Percentiles rank a stretch among this genome's conserved stretches.
phyloP scores from a whole-genome alignment of 257 asterid genomes.

The Solanum virginianum region DNA sequence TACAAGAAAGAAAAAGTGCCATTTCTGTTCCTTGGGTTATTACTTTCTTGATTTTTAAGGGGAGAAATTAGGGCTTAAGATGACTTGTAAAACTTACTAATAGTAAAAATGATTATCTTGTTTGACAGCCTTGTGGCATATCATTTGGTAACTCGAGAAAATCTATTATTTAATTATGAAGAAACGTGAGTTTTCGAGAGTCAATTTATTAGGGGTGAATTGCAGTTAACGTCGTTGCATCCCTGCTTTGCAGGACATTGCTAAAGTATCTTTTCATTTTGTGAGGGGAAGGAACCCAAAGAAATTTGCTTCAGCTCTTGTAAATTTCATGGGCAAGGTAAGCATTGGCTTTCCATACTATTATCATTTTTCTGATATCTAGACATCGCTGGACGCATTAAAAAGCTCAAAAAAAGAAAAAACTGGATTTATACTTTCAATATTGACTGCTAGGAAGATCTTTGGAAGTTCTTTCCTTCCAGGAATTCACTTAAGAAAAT shows the following conservation, averaged over 20 bases:
- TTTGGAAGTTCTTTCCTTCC: background rate
- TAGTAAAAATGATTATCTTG: background rate
- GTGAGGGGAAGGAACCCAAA: slow-evolving; percentile 76
- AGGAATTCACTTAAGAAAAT: background rate
- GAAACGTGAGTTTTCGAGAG: background rate
- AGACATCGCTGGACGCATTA: background rate
- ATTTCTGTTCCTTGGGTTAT: background rate
- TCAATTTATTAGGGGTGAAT: background rate
- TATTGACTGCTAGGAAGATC: background rate
- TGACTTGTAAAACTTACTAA: background rate
- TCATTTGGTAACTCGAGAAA: background rate
- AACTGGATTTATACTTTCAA: background rate
- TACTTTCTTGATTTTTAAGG: background rate
- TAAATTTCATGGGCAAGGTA: slow-evolving; percentile 96
- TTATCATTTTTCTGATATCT: background rate
- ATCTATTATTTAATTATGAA: background rate
- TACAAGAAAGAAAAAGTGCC: background rate
- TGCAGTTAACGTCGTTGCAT: background rate
- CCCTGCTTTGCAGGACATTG: slow-evolving; percentile 60
- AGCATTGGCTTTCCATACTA: background rate
- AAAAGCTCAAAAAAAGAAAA: background rate
- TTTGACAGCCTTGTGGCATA: background rate
- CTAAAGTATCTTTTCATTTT: slow-evolving; percentile 76
- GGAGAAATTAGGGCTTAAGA: background rate
- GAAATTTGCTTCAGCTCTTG: slow-evolving; percentile 78